Conservation (phyloP, 257 asterid species). For the Primulina eburnea region DNA sequence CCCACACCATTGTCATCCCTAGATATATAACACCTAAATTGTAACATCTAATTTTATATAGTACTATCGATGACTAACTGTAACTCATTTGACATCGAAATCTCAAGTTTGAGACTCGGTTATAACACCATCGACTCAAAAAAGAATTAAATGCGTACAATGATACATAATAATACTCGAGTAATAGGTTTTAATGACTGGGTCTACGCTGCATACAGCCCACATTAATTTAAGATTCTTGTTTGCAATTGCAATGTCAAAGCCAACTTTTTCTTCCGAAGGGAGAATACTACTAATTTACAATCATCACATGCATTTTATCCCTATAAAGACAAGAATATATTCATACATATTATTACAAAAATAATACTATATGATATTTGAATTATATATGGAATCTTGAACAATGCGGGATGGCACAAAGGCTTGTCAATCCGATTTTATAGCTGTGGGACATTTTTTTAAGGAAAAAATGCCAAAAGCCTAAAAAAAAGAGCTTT, state of each 20-base stretch:
- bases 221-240: background rate
- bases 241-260: background rate
- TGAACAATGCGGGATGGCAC: background rate
- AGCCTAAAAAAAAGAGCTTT: background rate
- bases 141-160: too few relatives aligned
- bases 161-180: too few relatives aligned
- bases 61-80: too few relatives aligned
- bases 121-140: too few relatives aligned
- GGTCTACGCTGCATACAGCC: background rate
- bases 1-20: too few relatives aligned
- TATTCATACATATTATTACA: background rate
- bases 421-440: background rate
- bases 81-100: too few relatives aligned
- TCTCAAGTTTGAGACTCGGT: too few relatives aligned
- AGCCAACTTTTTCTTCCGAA: background rate
- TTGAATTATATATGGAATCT: background rate
- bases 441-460: background rate
- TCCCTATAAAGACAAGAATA: background rate
- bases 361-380: too few relatives aligned
- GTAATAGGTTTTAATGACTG: background rate
- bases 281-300: background rate
- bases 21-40: too few relatives aligned
- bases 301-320: too few relatives aligned
- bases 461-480: background rate
- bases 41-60: too few relatives aligned